Conservation (phyloP, 129 eudicot genomes). For the Pseudognaphalium luteoalbum region DNA sequence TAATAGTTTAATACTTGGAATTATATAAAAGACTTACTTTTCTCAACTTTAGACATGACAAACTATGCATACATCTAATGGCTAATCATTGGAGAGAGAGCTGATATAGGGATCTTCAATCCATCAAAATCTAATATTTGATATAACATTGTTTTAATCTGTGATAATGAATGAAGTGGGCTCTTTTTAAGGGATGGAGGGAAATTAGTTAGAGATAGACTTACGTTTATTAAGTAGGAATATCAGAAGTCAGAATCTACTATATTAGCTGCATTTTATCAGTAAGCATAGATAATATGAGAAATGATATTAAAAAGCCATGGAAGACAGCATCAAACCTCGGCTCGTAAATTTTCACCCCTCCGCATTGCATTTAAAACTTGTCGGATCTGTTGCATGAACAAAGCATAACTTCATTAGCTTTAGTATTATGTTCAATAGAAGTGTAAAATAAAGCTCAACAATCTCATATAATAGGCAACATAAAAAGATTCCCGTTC, state of each 20-base stretch:
- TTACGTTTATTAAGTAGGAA: neutral
- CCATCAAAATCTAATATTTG: neutral
- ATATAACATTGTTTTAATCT: neutral
- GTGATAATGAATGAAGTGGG: neutral
- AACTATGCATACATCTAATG: neutral
- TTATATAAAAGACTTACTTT: neutral
- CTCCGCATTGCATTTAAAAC: conserved; percentile 76
- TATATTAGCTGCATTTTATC: neutral
- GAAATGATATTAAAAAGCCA: conserved; percentile 14
- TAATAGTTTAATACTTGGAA: neutral
- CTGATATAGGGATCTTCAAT: neutral
- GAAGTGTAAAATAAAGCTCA: neutral
- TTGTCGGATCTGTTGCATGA: conserved; percentile 64
- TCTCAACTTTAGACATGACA: neutral
- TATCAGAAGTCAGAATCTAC: neutral
- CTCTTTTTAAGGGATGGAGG: neutral
- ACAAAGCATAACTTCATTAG: neutral
- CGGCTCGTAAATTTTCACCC: conserved; percentile 67
- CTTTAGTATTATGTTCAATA: no score
- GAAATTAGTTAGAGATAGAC: neutral
- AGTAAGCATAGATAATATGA: neutral
- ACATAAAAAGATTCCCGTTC: neutral
- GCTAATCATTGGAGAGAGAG: neutral
- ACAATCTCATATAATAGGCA: conserved; percentile 13
- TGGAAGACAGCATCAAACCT: conserved; percentile 36